Base-by-base conservation (phyloP, 2,329 filamentous ascomycete species). In the Cercospora nicotianae region DNA sequence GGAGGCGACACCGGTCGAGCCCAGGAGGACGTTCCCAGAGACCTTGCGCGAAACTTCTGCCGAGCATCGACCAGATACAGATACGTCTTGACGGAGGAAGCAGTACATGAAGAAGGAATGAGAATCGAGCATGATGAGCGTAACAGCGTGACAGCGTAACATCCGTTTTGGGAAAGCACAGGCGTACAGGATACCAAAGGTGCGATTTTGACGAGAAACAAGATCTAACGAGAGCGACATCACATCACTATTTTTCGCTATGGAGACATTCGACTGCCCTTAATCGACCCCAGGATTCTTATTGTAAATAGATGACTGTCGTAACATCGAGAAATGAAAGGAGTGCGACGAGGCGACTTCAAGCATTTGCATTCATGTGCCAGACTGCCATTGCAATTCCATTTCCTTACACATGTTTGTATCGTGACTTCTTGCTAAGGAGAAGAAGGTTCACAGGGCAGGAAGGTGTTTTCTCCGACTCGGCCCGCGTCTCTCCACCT, bases 1-100 rank as follows among this genome's bases (percentile, higher is more conserved):
- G 1, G 76, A 79, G 9, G 80, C 75, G 2, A 76, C 77, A 12
- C 76, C 77, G 2, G 71, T 76, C 23, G 75, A 77, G 30, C 68
- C 72, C 12, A 58, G 67, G 60, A 39, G 58, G 53, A 64, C 68
- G 6, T 63, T 69, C 36, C 65, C 68, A 26, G 67, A 66, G 33
- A 67, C 65, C 2, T 51, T 69, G 13, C 39, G 63, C 58, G 71
- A 69, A 28, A 60, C 66, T n/a, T 64, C 58, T 55, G 63, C 66
- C 16, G 65, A 70, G 45, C 60, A 69, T 58, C 51, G 60, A 45
- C 65, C 64, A 23, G 36, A 60, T 18, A 48, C 62, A n/a, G 18
- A 13, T 48, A n/a, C 55, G 2, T 18, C n/a, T 23, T 57, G 51
- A 59, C 1, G 1, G 28, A 10, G 18, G 6, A 36, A 59, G 23